A percentile compares a stretch with the other conserved stretches of the same genome.
Conservation (phyloP, 2,329 filamentous ascomycete species). For the Pestalotiopsis sp. region DNA sequence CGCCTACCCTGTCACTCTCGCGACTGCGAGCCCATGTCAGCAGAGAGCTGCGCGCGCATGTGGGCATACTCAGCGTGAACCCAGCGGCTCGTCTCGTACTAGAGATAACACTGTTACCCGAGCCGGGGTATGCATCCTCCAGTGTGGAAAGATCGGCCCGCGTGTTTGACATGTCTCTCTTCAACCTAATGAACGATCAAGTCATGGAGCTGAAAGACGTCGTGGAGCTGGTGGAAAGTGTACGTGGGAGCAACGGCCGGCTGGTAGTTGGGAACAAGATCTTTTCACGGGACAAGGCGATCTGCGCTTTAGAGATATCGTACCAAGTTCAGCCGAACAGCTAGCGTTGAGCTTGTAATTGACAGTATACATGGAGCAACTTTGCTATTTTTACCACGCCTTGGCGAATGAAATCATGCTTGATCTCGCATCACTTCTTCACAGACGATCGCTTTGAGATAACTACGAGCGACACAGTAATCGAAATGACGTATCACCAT, state of each 20-base stretch:
- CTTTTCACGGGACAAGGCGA: no score
- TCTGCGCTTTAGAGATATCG: no score
- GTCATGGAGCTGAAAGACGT: constrained; percentile 31
- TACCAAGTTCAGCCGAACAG: no score
- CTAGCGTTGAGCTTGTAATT: no score
- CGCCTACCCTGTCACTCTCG: not conserved
- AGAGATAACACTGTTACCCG: constrained; percentile 23
- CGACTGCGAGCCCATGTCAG: constrained; percentile 14
- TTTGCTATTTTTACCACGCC: no score
- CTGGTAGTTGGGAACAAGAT: no score
- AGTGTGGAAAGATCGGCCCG: constrained; percentile 25
- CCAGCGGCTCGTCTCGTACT: constrained; percentile 27
- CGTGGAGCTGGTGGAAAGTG: constrained; percentile 22
- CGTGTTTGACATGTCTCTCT: constrained; percentile 28
- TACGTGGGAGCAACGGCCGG: not conserved
- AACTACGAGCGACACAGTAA: no score
- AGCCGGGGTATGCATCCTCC: constrained; percentile 19
- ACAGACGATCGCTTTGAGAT: no score
- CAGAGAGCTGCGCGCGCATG: constrained; percentile 32
- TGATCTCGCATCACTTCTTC: no score
- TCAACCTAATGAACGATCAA: constrained; percentile 31
- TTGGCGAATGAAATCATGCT: no score
- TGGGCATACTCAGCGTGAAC: constrained; percentile 30
- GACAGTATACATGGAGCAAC: no score
- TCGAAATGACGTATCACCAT: no score